These are phyloP conservation scores for Globisporangium rhizosaccharum DNA, from an alignment of 352 stramenopile species.

Conservation along the genomic window DNA sequence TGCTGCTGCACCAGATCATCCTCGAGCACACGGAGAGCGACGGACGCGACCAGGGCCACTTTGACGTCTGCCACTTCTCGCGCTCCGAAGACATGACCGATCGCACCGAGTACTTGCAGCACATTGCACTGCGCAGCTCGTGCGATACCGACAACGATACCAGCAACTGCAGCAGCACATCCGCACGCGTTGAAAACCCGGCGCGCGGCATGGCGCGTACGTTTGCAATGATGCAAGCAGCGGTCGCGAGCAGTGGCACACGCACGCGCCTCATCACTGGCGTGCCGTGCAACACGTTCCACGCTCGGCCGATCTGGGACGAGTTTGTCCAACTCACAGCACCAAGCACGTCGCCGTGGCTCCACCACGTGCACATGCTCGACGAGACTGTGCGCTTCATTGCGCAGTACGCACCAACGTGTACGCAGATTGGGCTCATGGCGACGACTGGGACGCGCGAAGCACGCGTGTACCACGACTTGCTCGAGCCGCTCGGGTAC, in stretches of 20 bases:
- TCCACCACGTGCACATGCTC: constrained; percentile 62
- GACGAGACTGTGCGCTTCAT: constrained; percentile 67
- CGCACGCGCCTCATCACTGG: constrained; percentile 40
- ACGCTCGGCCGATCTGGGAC: constrained; percentile 64
- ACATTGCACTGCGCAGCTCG: constrained; percentile 6
- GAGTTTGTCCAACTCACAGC: constrained; percentile 51
- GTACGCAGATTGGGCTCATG: constrained; percentile 51
- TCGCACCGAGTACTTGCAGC: constrained; percentile 52
- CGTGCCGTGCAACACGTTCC: constrained; percentile 76
- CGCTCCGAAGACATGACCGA: constrained; percentile 75
- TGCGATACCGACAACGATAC: constrained; percentile 1
- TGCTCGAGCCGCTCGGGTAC: constrained; percentile 56
- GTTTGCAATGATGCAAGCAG: constrained; percentile 63
- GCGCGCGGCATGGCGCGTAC: constrained; percentile 68
- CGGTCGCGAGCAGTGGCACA: constrained; percentile 15
- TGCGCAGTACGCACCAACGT: constrained; percentile 30
- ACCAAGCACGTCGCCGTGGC: constrained; percentile 1
- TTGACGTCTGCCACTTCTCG: constrained; percentile 69
- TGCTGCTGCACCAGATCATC: constrained; percentile 72
- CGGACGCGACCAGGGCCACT: constrained; percentile 57
- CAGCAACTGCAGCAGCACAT: not conserved
- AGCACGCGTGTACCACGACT: constrained; percentile 64
- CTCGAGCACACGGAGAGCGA: constrained; percentile 62
- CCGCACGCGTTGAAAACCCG: constrained; percentile 51
- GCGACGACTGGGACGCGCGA: constrained; percentile 60